A percentile compares a stretch with the other conserved stretches of the same genome.
Conservation (phyloP, 2,329 filamentous ascomycete species). For the Fusarium setosum region DNA sequence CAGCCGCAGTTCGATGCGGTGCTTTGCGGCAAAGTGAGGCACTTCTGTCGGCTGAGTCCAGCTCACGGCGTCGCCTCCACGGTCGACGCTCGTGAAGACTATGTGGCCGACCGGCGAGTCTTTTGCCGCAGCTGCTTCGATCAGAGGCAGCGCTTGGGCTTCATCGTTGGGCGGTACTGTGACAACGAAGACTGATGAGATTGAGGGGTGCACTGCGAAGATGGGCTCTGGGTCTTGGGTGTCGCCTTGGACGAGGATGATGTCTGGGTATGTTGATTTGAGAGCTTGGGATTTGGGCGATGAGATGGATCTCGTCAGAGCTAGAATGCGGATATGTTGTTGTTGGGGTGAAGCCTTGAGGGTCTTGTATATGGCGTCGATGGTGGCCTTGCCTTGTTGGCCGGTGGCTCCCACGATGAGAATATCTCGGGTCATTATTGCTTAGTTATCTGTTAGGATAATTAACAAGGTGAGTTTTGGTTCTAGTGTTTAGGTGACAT, state of each 20-base stretch:
- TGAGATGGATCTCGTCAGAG: constrained; percentile 12
- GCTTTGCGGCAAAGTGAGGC: constrained; percentile 34
- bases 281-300: constrained; percentile 7
- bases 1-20: constrained; percentile 26
- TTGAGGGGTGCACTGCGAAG: constrained; percentile 31
- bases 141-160: constrained; percentile 35
- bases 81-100: constrained; percentile 32
- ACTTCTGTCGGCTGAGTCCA: constrained; percentile 27
- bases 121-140: constrained; percentile 34
- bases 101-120: constrained; percentile 27
- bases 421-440: constrained; percentile 16
- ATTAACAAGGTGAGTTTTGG: background rate
- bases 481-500: background rate
- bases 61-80: constrained; percentile 17
- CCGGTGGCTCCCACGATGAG: constrained; percentile 28
- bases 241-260: constrained; percentile 25
- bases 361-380: constrained; percentile 12
- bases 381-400: constrained; percentile 31
- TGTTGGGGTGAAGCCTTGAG: background rate
- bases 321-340: background rate
- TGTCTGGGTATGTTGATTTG: background rate
- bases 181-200: constrained; percentile 41
- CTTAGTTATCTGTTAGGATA: background rate
- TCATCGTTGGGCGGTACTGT: constrained; percentile 44
- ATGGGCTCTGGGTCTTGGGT: constrained; percentile 19